These are phyloP conservation scores for Podospora appendiculata DNA, from an alignment of 495 filamentous ascomycete species.

Conservation along the genomic window DNA sequence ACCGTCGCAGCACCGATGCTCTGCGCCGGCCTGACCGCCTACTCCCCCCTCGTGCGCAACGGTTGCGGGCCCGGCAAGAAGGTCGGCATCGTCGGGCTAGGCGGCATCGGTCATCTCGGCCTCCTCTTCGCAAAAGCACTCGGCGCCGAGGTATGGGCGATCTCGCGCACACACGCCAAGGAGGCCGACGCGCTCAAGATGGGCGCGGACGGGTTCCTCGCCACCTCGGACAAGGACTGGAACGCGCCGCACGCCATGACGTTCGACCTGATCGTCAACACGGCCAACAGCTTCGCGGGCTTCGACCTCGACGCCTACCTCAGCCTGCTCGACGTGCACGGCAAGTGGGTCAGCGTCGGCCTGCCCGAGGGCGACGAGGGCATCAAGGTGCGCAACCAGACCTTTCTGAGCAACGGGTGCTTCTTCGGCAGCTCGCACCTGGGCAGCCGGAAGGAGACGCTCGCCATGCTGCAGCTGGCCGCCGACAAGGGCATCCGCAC, in stretches of 20 bases:
- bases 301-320: conserved; percentile 63
- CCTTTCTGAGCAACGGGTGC: conserved; percentile 67
- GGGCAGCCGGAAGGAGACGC: conserved; percentile 71
- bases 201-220: conserved; percentile 69
- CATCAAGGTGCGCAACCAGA: conserved; percentile 66
- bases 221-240: conserved; percentile 61
- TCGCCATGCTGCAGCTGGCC: conserved; percentile 76
- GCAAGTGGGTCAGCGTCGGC: conserved; percentile 74
- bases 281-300: conserved; percentile 44
- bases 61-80: conserved; percentile 73
- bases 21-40: conserved; percentile 79
- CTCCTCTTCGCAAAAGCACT: conserved; percentile 64
- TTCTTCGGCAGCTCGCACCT: conserved; percentile 77
- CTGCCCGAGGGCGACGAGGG: conserved; percentile 77
- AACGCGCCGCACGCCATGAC: conserved; percentile 44
- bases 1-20: conserved; percentile 76
- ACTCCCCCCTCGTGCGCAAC: conserved; percentile 67
- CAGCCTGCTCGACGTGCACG: conserved; percentile 74
- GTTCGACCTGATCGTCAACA: conserved; percentile 55
- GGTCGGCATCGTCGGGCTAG: conserved; percentile 63
- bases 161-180: conserved; percentile 61
- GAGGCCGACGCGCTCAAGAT: conserved; percentile 58
- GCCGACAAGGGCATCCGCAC: conserved; percentile 73
- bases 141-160: conserved; percentile 63
- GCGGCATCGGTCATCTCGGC: conserved; percentile 70